A percentile compares a stretch with the other conserved stretches of the same genome.
Evolutionary conservation across 306 rosid genomes (phyloP).

Genomic region (Alnus glutinosa): DNA sequence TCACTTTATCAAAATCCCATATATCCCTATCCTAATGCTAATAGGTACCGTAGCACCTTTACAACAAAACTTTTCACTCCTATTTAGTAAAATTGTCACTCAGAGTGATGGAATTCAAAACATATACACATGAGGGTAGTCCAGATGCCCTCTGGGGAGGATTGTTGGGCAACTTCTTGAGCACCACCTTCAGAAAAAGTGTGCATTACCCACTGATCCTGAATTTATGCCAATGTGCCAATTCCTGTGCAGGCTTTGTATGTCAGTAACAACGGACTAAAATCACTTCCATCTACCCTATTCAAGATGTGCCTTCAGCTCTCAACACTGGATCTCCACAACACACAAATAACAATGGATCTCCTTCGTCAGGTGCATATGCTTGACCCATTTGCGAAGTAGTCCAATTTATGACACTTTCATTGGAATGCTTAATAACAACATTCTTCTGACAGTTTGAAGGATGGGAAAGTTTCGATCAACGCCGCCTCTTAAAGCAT

Average conservation of each 20-base stretch:
- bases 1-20: background rate
- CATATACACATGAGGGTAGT: background rate
- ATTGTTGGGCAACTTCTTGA: background rate
- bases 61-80: too few relatives aligned
- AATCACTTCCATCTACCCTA: slow-evolving; percentile 71
- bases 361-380: slow-evolving; percentile 72
- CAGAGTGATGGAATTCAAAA: slow-evolving; percentile 1
- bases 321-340: slow-evolving; percentile 78
- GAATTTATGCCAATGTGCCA: slow-evolving; percentile 9
- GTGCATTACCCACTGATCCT: slow-evolving; percentile 14
- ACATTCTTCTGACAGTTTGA: slow-evolving; percentile 52
- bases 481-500: slow-evolving; percentile 70
- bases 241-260: slow-evolving; percentile 57
- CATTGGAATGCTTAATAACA: background rate
- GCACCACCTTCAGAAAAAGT: background rate
- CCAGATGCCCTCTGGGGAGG: background rate
- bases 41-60: too few relatives aligned
- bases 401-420: slow-evolving; percentile 13
- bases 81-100: background rate
- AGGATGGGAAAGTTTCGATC: slow-evolving; percentile 88
- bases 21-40: background rate
- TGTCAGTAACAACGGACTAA: slow-evolving; percentile 74
- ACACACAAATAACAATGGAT: slow-evolving; percentile 82
- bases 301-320: slow-evolving; percentile 77
- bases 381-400: slow-evolving; percentile 10